These are phyloP conservation scores for Medicago arabica DNA, from an alignment of 306 rosid genomes.

Conservation along the genomic window DNA sequence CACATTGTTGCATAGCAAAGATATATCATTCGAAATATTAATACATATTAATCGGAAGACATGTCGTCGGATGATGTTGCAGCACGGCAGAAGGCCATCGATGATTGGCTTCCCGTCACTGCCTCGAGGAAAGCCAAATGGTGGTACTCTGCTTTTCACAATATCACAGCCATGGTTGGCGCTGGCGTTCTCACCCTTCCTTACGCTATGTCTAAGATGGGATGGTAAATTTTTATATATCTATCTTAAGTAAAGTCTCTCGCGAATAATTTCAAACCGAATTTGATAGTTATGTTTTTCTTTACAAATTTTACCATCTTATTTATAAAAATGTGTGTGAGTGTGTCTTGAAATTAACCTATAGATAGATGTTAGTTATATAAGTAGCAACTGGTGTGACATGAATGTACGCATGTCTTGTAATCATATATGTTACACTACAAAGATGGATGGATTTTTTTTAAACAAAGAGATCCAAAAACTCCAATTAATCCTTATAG, in stretches of 20 bases:
- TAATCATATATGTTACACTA: background rate
- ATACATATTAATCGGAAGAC: background rate
- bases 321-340: too few species aligned
- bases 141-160: conserved; percentile 95
- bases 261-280: background rate
- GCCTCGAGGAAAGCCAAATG: conserved; percentile 84
- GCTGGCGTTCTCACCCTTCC: conserved; percentile 96
- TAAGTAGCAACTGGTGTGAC: background rate
- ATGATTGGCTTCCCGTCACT: conserved; percentile 89
- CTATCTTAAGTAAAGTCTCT: background rate
- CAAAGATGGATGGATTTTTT: too few species aligned
- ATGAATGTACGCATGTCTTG: background rate
- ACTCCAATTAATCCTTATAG: too few species aligned
- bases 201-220: conserved; percentile 77
- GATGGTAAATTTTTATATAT: conserved; percentile 61
- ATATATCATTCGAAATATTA: background rate
- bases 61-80: background rate
- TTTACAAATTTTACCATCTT: background rate
- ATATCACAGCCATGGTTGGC: conserved; percentile 95
- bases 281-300: background rate
- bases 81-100: conserved; percentile 39
- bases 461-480: too few species aligned
- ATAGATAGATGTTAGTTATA: background rate
- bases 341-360: background rate
- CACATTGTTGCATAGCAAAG: background rate